phyloP scores from a whole-genome alignment of 2,329 filamentous ascomycete species.

The Neonectria coccinea region DNA sequence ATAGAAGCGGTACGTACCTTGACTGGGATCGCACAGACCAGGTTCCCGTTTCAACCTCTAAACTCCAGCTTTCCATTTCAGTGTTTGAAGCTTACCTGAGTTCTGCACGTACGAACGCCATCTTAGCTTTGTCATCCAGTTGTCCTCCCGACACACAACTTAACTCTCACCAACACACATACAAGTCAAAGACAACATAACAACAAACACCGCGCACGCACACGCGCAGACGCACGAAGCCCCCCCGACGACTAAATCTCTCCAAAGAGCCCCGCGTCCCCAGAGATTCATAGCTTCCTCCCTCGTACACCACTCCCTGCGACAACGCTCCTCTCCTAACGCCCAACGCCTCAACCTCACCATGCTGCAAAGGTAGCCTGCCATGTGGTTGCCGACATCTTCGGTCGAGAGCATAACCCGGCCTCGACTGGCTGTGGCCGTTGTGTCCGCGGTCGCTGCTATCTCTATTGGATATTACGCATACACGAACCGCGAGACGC shows the following conservation, averaged over 20 bases:
- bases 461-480: conserved; percentile 69
- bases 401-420: conserved; percentile 67
- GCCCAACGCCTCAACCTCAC: conserved; percentile 32
- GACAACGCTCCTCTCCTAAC: conserved; percentile 9
- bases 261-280: not conserved
- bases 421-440: conserved; percentile 65
- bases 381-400: conserved; percentile 62
- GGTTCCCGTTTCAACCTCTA: conserved; percentile 5
- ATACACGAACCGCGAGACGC: conserved; percentile 56
- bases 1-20: conserved; percentile 33
- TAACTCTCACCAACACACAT: not conserved
- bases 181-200: not conserved
- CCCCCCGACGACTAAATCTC: not conserved
- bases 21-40: conserved; percentile 15
- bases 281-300: not conserved
- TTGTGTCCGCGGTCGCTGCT: conserved; percentile 67
- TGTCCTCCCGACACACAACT: not conserved
- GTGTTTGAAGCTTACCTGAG: conserved; percentile 8
- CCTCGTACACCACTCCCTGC: not conserved
- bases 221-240: not conserved
- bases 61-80: conserved; percentile 18
- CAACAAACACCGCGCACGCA: not conserved
- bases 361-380: conserved; percentile 50
- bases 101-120: not conserved
- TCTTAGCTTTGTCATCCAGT: conserved; percentile 8